These are phyloP conservation scores for Syzygium aromaticum DNA, from an alignment of 345 rosid species.

Conservation along the genomic window DNA sequence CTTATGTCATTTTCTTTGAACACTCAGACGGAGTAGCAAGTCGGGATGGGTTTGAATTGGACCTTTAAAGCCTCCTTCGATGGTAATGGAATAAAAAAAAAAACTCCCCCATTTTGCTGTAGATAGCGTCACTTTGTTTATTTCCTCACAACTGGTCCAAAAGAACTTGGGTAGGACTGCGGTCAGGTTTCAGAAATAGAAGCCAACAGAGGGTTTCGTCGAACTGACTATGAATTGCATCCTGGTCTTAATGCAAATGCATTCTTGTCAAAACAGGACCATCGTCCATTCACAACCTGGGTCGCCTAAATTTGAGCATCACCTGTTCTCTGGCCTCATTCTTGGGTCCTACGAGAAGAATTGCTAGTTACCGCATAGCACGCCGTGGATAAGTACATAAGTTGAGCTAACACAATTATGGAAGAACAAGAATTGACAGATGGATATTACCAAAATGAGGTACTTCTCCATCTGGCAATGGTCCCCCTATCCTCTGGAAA, in stretches of 20 bases:
- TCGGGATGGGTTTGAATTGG: neutral
- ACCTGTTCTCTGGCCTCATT: neutral
- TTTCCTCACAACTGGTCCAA: neutral
- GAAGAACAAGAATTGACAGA: constrained; percentile 14
- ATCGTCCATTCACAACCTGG: neutral
- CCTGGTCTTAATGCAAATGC: neutral
- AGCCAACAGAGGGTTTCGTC: neutral
- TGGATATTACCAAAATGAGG: constrained; percentile 26
- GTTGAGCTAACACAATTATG: constrained; percentile 16
- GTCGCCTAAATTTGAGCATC: neutral
- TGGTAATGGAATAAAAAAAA: neutral
- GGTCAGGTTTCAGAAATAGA: neutral
- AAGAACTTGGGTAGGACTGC: neutral
- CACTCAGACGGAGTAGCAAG: constrained; percentile 10
- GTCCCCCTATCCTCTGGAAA: constrained; percentile 23
- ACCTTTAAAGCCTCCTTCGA: neutral
- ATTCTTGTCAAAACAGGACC: neutral
- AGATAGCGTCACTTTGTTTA: neutral
- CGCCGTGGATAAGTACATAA: constrained; percentile 9
- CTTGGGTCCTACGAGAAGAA: neutral
- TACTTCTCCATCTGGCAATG: constrained; percentile 27
- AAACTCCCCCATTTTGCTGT: neutral
- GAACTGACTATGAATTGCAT: neutral
- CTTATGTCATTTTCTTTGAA: constrained; percentile 49
- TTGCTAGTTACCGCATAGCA: neutral